Evolutionary conservation across 768 basidiomycete species (phyloP).

Genomic region (Chalciporus piperatus): DNA sequence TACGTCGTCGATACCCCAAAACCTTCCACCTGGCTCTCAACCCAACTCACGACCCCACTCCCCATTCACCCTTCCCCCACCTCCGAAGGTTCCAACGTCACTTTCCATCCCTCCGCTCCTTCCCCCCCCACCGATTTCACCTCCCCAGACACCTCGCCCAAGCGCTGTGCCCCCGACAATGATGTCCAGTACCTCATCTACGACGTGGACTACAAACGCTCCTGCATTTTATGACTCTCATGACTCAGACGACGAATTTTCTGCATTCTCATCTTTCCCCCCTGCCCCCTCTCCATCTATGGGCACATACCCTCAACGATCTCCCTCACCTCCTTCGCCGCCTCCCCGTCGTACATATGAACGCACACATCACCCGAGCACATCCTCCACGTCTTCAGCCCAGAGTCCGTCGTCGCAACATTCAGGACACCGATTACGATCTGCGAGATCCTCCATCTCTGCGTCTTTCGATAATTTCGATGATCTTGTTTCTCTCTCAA

Average conservation of each 20-base stretch:
- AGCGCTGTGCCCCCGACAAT: conserved; percentile 1
- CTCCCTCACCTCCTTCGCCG: conserved; percentile 27
- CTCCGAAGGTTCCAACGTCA: conserved; percentile 20
- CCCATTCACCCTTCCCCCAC: conserved; percentile 23
- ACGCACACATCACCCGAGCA: conserved; percentile 20
- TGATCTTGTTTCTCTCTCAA: conserved; percentile 39
- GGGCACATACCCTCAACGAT: conserved; percentile 10
- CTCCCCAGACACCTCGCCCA: conserved; percentile 33
- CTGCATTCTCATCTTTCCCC: conserved; percentile 43
- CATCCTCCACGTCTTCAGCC: conserved; percentile 27
- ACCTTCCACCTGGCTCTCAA: conserved; percentile 16
- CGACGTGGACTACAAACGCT: background rate
- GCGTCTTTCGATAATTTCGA: conserved; percentile 45
- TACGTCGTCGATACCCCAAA: conserved; percentile 11
- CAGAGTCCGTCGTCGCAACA: conserved; percentile 23
- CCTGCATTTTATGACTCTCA: conserved; percentile 19
- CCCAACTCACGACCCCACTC: conserved; percentile 17
- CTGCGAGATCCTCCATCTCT: conserved; percentile 22
- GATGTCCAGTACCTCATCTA: conserved; percentile 9
- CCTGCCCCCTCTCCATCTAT: conserved; percentile 5
- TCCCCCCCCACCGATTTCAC: conserved; percentile 29
- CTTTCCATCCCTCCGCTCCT: conserved; percentile 29
- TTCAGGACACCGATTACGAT: conserved; percentile 18
- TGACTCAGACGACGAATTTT: conserved; percentile 48
- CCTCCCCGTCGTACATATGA: conserved; percentile 27